Percentiles rank a stretch among this genome's conserved stretches.
These are phyloP conservation scores for Circinella minor DNA, from an alignment of 371 early-diverging fungal genomes.

Conservation along the genomic window DNA sequence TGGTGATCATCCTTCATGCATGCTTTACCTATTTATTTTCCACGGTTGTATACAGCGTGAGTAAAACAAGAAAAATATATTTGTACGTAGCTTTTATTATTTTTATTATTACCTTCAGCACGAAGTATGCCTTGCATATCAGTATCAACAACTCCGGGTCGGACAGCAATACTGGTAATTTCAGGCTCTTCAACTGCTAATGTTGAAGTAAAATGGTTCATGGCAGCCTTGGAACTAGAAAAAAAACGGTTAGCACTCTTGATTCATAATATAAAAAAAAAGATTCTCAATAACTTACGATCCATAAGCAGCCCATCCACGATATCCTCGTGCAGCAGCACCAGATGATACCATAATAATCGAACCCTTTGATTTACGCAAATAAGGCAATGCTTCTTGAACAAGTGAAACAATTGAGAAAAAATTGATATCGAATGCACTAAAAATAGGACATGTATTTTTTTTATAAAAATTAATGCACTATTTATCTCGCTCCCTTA, in stretches of 20 bases:
- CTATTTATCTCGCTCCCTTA: too few species aligned
- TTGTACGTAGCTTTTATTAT: background rate
- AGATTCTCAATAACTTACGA: constrained; percentile 23
- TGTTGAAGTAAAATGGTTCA: constrained; percentile 76
- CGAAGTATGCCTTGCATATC: constrained; percentile 85
- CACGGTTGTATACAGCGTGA: background rate
- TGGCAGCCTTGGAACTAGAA: constrained; percentile 82
- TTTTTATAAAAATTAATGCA: background rate
- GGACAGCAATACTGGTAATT: constrained; percentile 71
- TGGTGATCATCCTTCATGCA: constrained; percentile 60
- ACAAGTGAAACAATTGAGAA: constrained; percentile 71
- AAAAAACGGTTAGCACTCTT: too few species aligned
- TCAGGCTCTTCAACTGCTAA: constrained; percentile 78
- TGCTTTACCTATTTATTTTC: constrained; percentile 19
- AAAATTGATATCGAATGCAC: constrained; percentile 81
- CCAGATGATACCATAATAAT: constrained; percentile 75
- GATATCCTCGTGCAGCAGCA: constrained; percentile 70
- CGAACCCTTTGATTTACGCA: constrained; percentile 66
- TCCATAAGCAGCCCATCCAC: constrained; percentile 85
- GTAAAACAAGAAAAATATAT: background rate
- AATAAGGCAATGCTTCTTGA: constrained; percentile 69
- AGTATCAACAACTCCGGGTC: constrained; percentile 92
- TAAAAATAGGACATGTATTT: constrained; percentile 12
- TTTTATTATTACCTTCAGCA: constrained; percentile 40
- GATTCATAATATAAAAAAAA: too few species aligned